Percentiles rank a stretch among this genome's conserved stretches.
phyloP scores from a whole-genome alignment of 2,329 filamentous ascomycete genomes.

The Harringtonia lauricola region DNA sequence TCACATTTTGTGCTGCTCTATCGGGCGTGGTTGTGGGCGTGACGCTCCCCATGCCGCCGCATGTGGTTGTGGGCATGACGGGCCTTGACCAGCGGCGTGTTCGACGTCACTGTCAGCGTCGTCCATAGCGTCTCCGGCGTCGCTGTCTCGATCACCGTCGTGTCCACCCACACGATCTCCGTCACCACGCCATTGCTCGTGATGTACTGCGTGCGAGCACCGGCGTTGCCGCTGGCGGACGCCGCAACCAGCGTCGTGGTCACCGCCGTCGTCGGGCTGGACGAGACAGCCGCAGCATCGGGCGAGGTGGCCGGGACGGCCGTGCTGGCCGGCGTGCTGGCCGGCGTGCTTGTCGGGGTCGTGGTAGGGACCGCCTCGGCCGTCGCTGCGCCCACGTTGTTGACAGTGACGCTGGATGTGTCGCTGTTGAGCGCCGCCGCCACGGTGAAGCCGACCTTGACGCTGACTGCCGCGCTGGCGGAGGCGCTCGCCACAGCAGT shows the following conservation, averaged over 20 bases:
- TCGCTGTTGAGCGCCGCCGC: constrained; percentile 18
- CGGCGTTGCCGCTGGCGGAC: constrained; percentile 16
- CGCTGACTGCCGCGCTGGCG: constrained; percentile 6
- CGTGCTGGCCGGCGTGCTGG: constrained; percentile 4
- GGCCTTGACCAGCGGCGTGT: constrained; percentile 14
- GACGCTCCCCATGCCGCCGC: constrained; percentile 22
- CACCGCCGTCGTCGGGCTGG: constrained; percentile 6
- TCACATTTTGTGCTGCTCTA: not conserved
- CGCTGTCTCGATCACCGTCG: constrained; percentile 37
- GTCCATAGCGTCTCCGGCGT: constrained; percentile 27
- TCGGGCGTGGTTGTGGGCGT: constrained; percentile 1
- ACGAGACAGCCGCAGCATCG: constrained; percentile 8
- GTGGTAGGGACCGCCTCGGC: not conserved
- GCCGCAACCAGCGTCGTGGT: constrained; percentile 16
- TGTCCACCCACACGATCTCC: constrained; percentile 47
- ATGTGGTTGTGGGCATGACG: constrained; percentile 24
- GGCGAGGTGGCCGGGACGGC: constrained; percentile 9
- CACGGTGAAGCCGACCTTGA: constrained; percentile 11
- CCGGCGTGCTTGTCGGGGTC: not conserved
- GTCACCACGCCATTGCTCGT: constrained; percentile 39
- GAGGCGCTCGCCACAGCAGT: not conserved
- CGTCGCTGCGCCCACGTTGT: no score
- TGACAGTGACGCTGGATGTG: not conserved
- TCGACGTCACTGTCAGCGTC: constrained; percentile 19
- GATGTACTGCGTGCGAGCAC: constrained; percentile 40